Percentiles rank a stretch among this genome's conserved stretches.
phyloP scores from a whole-genome alignment of 2,329 filamentous ascomycete species.

The Ceratocystis cacaofunesta region DNA sequence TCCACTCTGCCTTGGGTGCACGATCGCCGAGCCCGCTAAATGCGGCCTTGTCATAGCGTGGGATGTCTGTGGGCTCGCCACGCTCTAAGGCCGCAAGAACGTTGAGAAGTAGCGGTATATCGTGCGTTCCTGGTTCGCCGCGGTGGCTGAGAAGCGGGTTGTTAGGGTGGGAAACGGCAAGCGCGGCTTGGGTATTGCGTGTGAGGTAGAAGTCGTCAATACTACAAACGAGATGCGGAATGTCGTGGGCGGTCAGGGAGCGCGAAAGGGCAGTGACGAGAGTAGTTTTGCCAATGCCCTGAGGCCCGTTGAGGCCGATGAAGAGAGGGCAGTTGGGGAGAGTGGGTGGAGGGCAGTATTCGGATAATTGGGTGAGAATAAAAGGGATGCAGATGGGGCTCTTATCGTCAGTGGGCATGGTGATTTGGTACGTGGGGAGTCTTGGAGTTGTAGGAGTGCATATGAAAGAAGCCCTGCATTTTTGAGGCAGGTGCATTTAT shows the following conservation, averaged over 20 bases:
- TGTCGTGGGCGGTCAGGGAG: constrained; percentile 41
- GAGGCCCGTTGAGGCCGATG: constrained; percentile 78
- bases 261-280: constrained; percentile 54
- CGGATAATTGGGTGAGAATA: constrained; percentile 43
- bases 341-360: constrained; percentile 1
- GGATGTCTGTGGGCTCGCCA: constrained; percentile 42
- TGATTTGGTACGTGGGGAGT: constrained; percentile 3
- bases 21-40: constrained; percentile 66
- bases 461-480: too few relatives aligned
- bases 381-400: constrained; percentile 64
- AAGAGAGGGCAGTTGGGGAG: constrained; percentile 51
- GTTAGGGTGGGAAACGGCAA: constrained; percentile 48
- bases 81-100: constrained; percentile 42
- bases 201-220: constrained; percentile 84
- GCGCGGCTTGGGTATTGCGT: constrained; percentile 49
- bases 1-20: constrained; percentile 46
- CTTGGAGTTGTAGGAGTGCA: background rate
- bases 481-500: too few relatives aligned
- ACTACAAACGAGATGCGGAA: constrained; percentile 52
- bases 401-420: constrained; percentile 56
- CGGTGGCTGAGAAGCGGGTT: constrained; percentile 70
- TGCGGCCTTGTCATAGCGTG: constrained; percentile 71
- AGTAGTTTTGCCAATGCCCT: constrained; percentile 86
- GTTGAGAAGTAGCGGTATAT: constrained; percentile 40
- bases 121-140: constrained; percentile 74